Evolutionary conservation across 257 asterid genomes (phyloP).

Genomic region (Petunia secreta): DNA sequence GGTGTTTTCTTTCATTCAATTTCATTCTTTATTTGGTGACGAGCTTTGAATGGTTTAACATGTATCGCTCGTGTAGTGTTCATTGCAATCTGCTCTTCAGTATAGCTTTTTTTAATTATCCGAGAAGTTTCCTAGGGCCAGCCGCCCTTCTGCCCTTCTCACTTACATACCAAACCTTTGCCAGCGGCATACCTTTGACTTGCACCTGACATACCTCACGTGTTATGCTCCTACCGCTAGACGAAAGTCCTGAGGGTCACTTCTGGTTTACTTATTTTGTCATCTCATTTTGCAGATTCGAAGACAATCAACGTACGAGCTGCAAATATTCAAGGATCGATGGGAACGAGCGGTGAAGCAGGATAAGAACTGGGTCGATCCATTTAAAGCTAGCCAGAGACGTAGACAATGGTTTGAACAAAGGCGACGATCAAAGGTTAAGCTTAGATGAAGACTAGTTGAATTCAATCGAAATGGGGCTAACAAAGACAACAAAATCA

Average conservation of each 20-base stretch:
- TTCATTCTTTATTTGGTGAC: constrained; percentile 8
- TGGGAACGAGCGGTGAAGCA: constrained; percentile 79
- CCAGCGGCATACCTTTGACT: too few species aligned
- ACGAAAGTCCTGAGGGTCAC: too few species aligned
- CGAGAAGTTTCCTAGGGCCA: too few species aligned
- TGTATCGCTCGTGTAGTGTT: background rate
- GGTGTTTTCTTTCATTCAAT: background rate
- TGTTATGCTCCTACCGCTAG: too few species aligned
- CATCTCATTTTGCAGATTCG: constrained; percentile 24
- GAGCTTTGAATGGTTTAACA: background rate
- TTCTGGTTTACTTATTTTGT: background rate
- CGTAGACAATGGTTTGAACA: constrained; percentile 37
- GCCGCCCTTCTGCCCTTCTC: too few species aligned
- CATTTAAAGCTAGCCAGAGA: constrained; percentile 44
- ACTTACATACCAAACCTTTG: too few species aligned
- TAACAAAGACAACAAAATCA: background rate
- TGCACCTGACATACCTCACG: too few species aligned
- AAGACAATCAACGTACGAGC: constrained; percentile 60
- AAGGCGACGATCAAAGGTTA: constrained; percentile 36
- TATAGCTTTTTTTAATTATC: background rate
- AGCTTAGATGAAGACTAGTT: background rate
- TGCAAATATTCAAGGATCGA: constrained; percentile 65
- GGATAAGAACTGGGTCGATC: constrained; percentile 76
- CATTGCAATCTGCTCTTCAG: background rate
- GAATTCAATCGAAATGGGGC: background rate